Evolutionary conservation across 768 basidiomycete species (phyloP), one percentile per base, ranked within the genome.

Genomic region (Lactarius tabidus): DNA sequence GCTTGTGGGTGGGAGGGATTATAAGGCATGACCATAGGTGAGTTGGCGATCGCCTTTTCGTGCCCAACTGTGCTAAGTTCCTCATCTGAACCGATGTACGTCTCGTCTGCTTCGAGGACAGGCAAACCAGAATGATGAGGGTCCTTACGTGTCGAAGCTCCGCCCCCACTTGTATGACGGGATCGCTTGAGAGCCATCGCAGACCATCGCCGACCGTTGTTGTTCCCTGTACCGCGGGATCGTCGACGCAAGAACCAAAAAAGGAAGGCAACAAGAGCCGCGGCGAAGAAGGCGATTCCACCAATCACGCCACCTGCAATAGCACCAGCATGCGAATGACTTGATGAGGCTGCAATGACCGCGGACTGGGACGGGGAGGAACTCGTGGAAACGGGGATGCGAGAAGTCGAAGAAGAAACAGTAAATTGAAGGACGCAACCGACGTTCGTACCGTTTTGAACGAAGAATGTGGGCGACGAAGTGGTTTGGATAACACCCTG

Each of bases 281-380:
- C 70, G 18, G 76, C 69, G 26, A 80, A 66, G 6, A 84, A 60
- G 17, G 73, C 79, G 2, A 79, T 70, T 2, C 77, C 82, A 6
- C 83, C 86, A 4, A 87, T 67, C 23, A 82, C 78, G 29, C 81
- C 80, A 2, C 86, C 88, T 6, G 78, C 80, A 31, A 88, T 81
- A 9, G 78, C 76, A 0, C 79, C 81, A 1, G 74, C 73, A 43
- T 80, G 80, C 8, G 73, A 70, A 48, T 61, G 58, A 10, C 53
- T 6, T 14, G 60, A 58, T 3, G 23, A 26, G 18, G 38, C 2
- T 8, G 53, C 55, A 41, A 53, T 10, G 18, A 14, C 17, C 12
- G 53, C n/a, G 3, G 64, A 33, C 8, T 33, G 33, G 33, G 33
- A 26, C 5, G 70, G 53, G 17, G 70, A 57, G 39, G 65, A 58